Base-by-base conservation (phyloP, 2,329 filamentous ascomycete genomes). In the Harringtonia aguacate region DNA sequence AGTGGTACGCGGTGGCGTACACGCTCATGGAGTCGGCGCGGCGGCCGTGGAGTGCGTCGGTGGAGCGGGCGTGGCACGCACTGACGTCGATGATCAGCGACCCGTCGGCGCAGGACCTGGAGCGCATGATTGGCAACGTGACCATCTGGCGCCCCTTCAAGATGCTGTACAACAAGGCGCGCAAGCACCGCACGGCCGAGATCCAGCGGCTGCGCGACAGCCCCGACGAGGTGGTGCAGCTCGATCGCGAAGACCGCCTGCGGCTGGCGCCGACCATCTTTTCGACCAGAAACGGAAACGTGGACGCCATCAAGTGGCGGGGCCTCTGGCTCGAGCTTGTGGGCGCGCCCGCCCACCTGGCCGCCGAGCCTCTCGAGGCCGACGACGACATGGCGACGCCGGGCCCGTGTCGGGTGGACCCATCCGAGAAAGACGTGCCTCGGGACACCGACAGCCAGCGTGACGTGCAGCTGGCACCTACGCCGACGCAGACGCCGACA, bases 1-100 rank as follows among this genome's bases (percentile, higher is more conserved):
- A 77, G 47, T 79, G 74, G 72, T 67, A 77, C 49, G 72, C 75
- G 5, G 66, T 77, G 4, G 72, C 73, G 0, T 79, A 73, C 50
- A 61, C 77, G 1, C 52, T 79, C 24, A 63, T 77, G 13, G 71
- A 77, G 51, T 58, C 69, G 1, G 66, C 64, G 14, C 65, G 65
- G 4, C 60, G 66, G 0, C 60, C 63, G 2, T 71, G 68, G 56
- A 53, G 52, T 36, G 46, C 56, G 7, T 51, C 50, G 28, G 52
- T 55, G 36, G 56, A 52, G 56, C 58, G 46, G 33, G 57, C 50
- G 36, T 61, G 47, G 58, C 46, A 40, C 39, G 57, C 50, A 18
- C 41, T 58, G 20, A 61, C 60, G 39, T 48, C 56, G 4, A 55
- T 55, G 8, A 59, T 60, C 47, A 44, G 48, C 22, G 51, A 48